A percentile compares a stretch with the other conserved stretches of the same genome.
These are phyloP conservation scores for Penicillium sp. DNA, from an alignment of 2,329 filamentous ascomycete species.

Conservation along the genomic window DNA sequence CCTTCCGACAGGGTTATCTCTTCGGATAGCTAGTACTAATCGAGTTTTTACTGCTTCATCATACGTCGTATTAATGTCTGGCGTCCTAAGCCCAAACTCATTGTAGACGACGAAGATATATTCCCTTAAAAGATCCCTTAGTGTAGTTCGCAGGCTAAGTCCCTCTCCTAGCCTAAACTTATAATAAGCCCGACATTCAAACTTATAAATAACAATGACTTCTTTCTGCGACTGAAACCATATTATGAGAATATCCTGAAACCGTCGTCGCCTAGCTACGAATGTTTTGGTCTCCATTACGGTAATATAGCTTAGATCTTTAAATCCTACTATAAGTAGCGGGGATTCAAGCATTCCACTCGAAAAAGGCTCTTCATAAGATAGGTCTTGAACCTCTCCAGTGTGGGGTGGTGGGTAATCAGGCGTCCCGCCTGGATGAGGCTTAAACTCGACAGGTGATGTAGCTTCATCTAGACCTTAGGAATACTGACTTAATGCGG, in stretches of 20 bases:
- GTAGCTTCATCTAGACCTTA: not conserved
- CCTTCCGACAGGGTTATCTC: not conserved
- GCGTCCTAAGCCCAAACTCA: not conserved
- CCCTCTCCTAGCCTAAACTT: not conserved
- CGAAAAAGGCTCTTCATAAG: too few species aligned
- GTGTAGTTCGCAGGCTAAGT: not conserved
- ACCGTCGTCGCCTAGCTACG: not conserved
- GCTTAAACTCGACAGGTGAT: not conserved
- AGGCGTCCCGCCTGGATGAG: conserved; percentile 3
- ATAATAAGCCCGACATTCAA: conserved; percentile 4
- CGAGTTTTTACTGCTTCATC: not conserved
- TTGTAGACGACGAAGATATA: not conserved
- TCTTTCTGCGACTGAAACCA: conserved; percentile 2
- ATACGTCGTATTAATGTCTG: not conserved
- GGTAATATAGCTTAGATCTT: not conserved
- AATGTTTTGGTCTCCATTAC: not conserved
- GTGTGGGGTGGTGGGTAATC: not conserved
- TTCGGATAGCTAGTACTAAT: not conserved
- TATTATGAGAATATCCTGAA: conserved; percentile 1
- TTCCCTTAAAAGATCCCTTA: conserved; percentile 1
- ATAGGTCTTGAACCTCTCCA: too few species aligned
- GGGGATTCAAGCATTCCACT: too few species aligned
- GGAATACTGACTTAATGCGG: not conserved
- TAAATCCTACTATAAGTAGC: not conserved
- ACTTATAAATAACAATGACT: conserved; percentile 6